Evolutionary conservation across 176 grass and related monocot genomes (phyloP), one percentile per base, ranked within the genome.

Genomic region (Carex littledalei): DNA sequence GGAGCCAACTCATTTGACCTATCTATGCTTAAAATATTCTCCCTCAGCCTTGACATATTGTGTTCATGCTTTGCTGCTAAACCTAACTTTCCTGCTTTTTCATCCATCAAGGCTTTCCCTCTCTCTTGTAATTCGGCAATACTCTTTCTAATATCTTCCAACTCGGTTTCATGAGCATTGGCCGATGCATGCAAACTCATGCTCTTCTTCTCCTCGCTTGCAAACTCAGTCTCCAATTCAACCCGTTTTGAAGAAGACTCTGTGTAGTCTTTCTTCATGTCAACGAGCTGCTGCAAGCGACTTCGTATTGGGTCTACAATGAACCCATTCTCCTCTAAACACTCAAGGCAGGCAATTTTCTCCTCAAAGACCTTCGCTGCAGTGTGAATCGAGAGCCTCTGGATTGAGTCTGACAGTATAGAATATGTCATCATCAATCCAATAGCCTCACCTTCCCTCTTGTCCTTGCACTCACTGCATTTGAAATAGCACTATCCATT

Each of bases 311-410:
- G 56, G 1, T 50, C 61, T 49, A 89, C 90, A 17, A 84, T 29
- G 76, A 97, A 94, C 20, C 91, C 90, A 32, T 97, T 84, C 6
- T 82, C 86, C 54, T 90, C 88, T 4, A 94, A 54, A 31, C 70
- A 59, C 2, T 73, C 2, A 14, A 92, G 79, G 52, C 61, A 70
- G 2, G 8, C 60, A 90, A 94, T 26, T 81, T 84, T 97, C 47
- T 89, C 62, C 12, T 90, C 18, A 47, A 90, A 78, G 68, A 78
- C 49, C 29, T 52, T 13, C 32, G 35, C 2, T 39, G 59, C 61
- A 53, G 86, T 88, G 84, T 89, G 50, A 84, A 89, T 72, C 14
- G 4, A 8, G 20, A 97, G 83, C 16, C 59, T 84, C 9, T 67
- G 35, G 1, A 92, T 92, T 67, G 78, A 90, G 7, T 84, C 31